Conservation (phyloP, 2,329 filamentous ascomycete genomes). For the Aphanocladium album region DNA sequence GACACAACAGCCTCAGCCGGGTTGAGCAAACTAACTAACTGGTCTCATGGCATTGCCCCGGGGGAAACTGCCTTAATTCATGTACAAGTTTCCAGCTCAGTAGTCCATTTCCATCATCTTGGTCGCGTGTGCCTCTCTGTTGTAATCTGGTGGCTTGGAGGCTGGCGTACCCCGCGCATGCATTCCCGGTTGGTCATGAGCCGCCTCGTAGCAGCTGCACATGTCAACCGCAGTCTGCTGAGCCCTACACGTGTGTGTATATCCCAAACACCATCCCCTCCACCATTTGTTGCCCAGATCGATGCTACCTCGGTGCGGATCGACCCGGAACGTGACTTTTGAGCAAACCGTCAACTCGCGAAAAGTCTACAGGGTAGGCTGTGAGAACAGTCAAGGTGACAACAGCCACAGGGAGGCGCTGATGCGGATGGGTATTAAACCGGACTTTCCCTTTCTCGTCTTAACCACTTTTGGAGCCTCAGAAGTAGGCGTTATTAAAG, state of each 20-base stretch:
- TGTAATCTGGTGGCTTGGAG: neutral
- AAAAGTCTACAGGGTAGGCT: neutral
- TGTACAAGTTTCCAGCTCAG: no score
- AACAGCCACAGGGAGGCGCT: neutral
- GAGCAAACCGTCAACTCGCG: neutral
- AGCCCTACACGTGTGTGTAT: constrained; percentile 1
- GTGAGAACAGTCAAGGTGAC: neutral
- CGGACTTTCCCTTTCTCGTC: no score
- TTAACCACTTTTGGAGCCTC: no score
- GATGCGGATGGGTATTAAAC: no score
- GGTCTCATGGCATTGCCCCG: no score
- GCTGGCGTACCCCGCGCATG: neutral
- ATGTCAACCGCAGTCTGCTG: constrained; percentile 5
- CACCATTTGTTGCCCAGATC: neutral
- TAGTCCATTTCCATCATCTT: no score
- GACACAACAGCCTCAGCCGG: neutral
- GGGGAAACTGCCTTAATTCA: no score
- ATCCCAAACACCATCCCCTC: neutral
- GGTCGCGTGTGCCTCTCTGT: no score
- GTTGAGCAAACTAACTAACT: no score
- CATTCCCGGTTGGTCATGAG: neutral
- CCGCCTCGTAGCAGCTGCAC: neutral
- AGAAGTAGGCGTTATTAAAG: no score
- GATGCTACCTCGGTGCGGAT: neutral
- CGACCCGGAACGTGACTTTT: neutral